phyloP scores from a whole-genome alignment of 768 basidiomycete genomes.

The Dacryopinax primogenitus region DNA sequence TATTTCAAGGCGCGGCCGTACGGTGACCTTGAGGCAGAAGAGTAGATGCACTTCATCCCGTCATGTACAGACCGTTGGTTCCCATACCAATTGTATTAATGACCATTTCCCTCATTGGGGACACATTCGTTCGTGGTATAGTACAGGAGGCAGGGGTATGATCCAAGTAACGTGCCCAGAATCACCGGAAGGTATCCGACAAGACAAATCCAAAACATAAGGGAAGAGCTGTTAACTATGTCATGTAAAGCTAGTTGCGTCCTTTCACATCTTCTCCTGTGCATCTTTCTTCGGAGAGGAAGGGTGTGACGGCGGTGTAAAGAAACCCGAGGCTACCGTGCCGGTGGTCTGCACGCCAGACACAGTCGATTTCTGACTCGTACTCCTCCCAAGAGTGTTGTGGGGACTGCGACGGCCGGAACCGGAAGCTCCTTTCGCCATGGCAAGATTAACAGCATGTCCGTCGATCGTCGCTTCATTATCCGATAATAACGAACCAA shows the following conservation, averaged over 20 bases:
- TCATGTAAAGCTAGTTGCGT: background rate
- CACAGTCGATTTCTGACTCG: background rate
- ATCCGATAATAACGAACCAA: background rate
- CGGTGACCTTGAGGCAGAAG: constrained; percentile 69
- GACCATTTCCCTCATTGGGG: background rate
- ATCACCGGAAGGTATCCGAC: background rate
- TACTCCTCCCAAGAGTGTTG: background rate
- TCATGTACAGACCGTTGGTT: constrained; percentile 5
- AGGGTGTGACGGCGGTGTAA: background rate
- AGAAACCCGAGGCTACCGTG: background rate
- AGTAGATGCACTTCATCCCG: constrained; percentile 26
- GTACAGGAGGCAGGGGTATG: background rate
- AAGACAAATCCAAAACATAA: background rate
- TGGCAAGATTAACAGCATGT: background rate
- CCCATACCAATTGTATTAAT: background rate
- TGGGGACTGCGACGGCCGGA: background rate
- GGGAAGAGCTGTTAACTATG: background rate
- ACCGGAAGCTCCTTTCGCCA: background rate
- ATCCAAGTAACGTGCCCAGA: background rate
- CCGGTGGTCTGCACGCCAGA: background rate
- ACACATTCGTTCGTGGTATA: background rate
- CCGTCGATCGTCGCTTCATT: background rate
- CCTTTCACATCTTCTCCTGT: background rate
- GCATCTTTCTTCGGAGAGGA: background rate
- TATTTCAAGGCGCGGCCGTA: constrained; percentile 89